Base-by-base conservation (phyloP, 2,329 filamentous ascomycete genomes). In the Fusarium concolor region DNA sequence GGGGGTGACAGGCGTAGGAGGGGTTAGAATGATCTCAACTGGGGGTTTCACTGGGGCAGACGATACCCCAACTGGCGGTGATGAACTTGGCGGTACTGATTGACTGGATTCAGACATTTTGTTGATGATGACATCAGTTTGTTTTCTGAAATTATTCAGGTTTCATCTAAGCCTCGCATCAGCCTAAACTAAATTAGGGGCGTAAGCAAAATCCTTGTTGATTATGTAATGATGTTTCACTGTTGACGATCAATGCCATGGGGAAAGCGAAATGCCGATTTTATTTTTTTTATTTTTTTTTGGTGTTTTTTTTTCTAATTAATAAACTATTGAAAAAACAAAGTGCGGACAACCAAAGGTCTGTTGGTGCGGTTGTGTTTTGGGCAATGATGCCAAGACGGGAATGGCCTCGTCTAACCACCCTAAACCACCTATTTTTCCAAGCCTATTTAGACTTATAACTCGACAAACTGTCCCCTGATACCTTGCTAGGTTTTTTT, bases 21-120 rank as follows among this genome's bases (percentile, higher is more conserved):
- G 68, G 1, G 68, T 71, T 18, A 71, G n/a, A 2, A 67, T 53
- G 18, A 71, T 71, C n/a, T 57, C 39, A 31, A 71, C 68, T 26
- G 33, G 33, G 7, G 42, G 22, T 5, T 14, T 42, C 4, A 38
- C 24, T 11, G 29, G n/a, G 4, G n/a, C 10, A n/a, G 46, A 39
- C 1, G 41, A 12, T n/a, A 38, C 37, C 14, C 39, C 24, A 10
- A 18, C 20, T n/a, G 37, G 20, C 26, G 43, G 29, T 17, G 42
- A 46, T 18, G 24, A 39, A 31, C 52, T 33, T 42, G 10, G 26
- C 8, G 8, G 12, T 10, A n/a, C 15, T 17, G 22, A 3, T 17
- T 53, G 11, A 24, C 20, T 56, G 2, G 35, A 29, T 8, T 18
- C 38, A 14, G 49, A 42, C 64, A 67, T 67, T 35, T 17, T 20